Evolutionary conservation across 371 early-diverging fungal genomes (phyloP), one percentile per base, ranked within the genome.

Genomic region (Homolaphlyctis polyrhiza): DNA sequence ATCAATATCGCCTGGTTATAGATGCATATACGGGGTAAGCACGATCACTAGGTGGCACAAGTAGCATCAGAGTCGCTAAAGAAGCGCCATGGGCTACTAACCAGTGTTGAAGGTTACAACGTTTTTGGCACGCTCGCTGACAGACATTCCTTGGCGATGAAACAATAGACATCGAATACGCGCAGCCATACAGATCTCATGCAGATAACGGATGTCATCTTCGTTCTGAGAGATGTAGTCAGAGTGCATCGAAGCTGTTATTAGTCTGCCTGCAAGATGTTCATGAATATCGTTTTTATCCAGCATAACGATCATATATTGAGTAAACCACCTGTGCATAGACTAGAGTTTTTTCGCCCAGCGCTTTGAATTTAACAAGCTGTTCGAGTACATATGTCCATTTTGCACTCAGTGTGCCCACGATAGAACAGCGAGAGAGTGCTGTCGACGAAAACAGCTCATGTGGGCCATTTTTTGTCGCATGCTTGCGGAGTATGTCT

Each of bases 91-190:
- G n/a, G n/a, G n/a, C n/a, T n/a, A n/a, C n/a, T n/a, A n/a, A n/a
- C n/a, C 81, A 0, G 91, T 89, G 63, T 89, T 86, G 75, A 91
- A 91, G 0, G 89, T 89, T 13, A 83, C 80, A 35, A 91, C 85
- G 58, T 78, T 85, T 35, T 80, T 76, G 16, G 85, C 80, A 11
- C 85, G 79, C 63, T 86, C 79, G 23, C 69, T 71, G 52, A 75
- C 75, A 25, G 51, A 70, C 84, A 82, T 66, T n/a, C n/a, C n/a
- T 63, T 76, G 80, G 28, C 74, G 70, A 35, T 87, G 64, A 34
- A 66, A 89, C 51, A 86, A 67, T 8, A 87, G 71, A 57, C 81
- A 82, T 0, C 80, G 76, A 11, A 87, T 73, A 29, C 76, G 78
- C 1, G 82, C 85, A 23, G 88, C 63, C 21, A 66, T 54, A 57